A percentile compares a stretch with the other conserved stretches of the same genome.
Conservation (phyloP, 2,329 filamentous ascomycete genomes). For the Pseudogymnoascus sp. region DNA sequence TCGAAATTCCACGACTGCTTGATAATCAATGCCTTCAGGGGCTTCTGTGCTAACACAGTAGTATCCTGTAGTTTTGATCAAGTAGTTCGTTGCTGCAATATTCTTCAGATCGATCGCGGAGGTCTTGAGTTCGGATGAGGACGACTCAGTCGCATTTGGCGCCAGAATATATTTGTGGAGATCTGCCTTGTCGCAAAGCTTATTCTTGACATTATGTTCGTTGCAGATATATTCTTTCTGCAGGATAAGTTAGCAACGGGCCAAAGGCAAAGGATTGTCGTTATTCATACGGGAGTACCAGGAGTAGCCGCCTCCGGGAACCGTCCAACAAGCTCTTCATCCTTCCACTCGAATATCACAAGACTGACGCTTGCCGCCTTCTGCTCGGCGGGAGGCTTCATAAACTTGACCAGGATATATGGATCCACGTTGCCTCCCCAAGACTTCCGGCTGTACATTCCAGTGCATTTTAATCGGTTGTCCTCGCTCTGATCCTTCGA, state of each 20-base stretch:
- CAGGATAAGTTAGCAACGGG: conserved; percentile 27
- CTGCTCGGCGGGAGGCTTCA: conserved; percentile 45
- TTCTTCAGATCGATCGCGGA: conserved; percentile 75
- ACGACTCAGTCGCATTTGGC: conserved; percentile 63
- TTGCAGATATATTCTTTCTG: conserved; percentile 69
- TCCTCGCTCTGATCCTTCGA: conserved; percentile 64
- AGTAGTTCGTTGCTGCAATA: conserved; percentile 67
- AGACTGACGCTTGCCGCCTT: conserved; percentile 64
- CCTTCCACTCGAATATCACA: conserved; percentile 90
- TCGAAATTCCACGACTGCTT: conserved; percentile 78
- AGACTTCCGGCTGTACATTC: conserved; percentile 86
- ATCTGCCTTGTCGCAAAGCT: conserved; percentile 68
- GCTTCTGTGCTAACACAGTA: conserved; percentile 84
- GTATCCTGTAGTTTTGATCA: conserved; percentile 84
- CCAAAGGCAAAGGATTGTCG: neutral
- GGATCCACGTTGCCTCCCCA: conserved; percentile 87
- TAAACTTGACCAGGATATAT: conserved; percentile 79
- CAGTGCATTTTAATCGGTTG: conserved; percentile 72
- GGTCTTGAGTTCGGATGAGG: conserved; percentile 66
- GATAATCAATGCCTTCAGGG: conserved; percentile 54
- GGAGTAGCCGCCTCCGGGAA: conserved; percentile 39
- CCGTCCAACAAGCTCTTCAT: conserved; percentile 70
- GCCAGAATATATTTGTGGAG: conserved; percentile 78
- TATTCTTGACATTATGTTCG: conserved; percentile 56
- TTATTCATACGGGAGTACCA: neutral